Evolutionary conservation across 2,329 filamentous ascomycete species (phyloP).

Genomic region (Aspergillus sp.): DNA sequence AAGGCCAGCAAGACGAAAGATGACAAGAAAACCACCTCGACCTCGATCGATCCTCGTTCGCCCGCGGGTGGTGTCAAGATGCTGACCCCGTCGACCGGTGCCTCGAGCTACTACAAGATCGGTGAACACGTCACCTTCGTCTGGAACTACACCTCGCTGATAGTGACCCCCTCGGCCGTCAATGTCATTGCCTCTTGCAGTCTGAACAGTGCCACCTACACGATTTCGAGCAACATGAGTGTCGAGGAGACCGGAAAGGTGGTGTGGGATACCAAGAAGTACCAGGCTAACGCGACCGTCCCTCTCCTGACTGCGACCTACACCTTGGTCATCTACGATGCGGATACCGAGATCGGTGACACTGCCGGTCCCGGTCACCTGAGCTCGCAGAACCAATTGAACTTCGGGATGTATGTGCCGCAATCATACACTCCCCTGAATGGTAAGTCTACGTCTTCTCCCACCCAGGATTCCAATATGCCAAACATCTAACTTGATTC

Average conservation of each 20-base stretch:
- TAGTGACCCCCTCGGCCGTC: slow-evolving; percentile 57
- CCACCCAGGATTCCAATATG: neutral
- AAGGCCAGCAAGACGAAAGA: slow-evolving; percentile 22
- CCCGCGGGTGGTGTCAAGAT: slow-evolving; percentile 62
- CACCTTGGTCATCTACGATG: slow-evolving; percentile 63
- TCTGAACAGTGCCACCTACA: slow-evolving; percentile 60
- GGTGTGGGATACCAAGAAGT: slow-evolving; percentile 61
- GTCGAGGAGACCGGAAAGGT: slow-evolving; percentile 53
- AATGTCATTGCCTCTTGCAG: slow-evolving; percentile 64
- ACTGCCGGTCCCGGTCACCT: slow-evolving; percentile 57
- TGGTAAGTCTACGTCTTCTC: slow-evolving; percentile 41
- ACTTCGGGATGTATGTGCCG: slow-evolving; percentile 63
- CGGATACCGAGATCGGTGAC: slow-evolving; percentile 52
- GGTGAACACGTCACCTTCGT: slow-evolving; percentile 62
- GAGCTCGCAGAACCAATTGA: slow-evolving; percentile 50
- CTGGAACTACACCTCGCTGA: slow-evolving; percentile 69
- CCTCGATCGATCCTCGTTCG: slow-evolving; percentile 53
- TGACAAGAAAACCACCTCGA: slow-evolving; percentile 24
- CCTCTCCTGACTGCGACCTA: slow-evolving; percentile 61
- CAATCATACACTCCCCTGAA: slow-evolving; percentile 52
- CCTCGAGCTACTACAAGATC: slow-evolving; percentile 63
- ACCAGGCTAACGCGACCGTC: slow-evolving; percentile 49
- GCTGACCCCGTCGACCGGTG: slow-evolving; percentile 56
- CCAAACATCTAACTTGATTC: slow-evolving; percentile 18
- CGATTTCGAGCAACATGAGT: slow-evolving; percentile 59